Conservation (phyloP, 495 filamentous ascomycete genomes). For the Acidiella bohemica region DNA sequence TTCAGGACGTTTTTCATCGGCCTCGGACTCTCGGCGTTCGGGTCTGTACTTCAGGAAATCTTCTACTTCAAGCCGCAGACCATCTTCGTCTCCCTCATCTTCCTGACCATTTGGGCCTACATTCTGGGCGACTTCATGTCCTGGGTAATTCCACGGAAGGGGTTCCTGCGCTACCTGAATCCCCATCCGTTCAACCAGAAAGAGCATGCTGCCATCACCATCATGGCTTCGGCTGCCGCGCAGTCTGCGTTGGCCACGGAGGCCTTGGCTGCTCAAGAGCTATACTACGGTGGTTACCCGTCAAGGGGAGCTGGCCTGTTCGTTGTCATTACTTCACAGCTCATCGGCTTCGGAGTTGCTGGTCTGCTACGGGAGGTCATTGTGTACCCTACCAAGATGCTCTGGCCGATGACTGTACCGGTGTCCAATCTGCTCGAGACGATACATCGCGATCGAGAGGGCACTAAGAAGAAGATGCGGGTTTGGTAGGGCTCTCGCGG, state of each 20-base stretch:
- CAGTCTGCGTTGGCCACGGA: slow-evolving; percentile 26
- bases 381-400: slow-evolving; percentile 40
- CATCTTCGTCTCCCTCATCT: slow-evolving; percentile 31
- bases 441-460: slow-evolving; percentile 20
- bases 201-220: slow-evolving; percentile 32
- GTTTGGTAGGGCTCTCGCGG: too few species aligned
- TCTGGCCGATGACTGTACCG: slow-evolving; percentile 32
- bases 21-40: background rate
- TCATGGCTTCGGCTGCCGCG: slow-evolving; percentile 32
- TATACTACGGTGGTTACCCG: slow-evolving; percentile 32
- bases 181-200: slow-evolving; percentile 30
- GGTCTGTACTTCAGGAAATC: slow-evolving; percentile 22
- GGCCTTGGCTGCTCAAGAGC: slow-evolving; percentile 31
- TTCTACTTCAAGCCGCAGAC: slow-evolving; percentile 36
- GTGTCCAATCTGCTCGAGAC: slow-evolving; percentile 33
- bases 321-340: slow-evolving; percentile 30
- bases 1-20: background rate
- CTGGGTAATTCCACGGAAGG: slow-evolving; percentile 26
- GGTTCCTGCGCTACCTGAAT: slow-evolving; percentile 27
- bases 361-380: slow-evolving; percentile 40
- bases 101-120: slow-evolving; percentile 31
- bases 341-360: slow-evolving; percentile 42
- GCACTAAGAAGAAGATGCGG: slow-evolving; percentile 26
- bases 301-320: slow-evolving; percentile 29
- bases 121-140: slow-evolving; percentile 26